Evolutionary conservation across 768 basidiomycete genomes (phyloP), one percentile per base, ranked within the genome.

Genomic region (Sarcodon aspratus): DNA sequence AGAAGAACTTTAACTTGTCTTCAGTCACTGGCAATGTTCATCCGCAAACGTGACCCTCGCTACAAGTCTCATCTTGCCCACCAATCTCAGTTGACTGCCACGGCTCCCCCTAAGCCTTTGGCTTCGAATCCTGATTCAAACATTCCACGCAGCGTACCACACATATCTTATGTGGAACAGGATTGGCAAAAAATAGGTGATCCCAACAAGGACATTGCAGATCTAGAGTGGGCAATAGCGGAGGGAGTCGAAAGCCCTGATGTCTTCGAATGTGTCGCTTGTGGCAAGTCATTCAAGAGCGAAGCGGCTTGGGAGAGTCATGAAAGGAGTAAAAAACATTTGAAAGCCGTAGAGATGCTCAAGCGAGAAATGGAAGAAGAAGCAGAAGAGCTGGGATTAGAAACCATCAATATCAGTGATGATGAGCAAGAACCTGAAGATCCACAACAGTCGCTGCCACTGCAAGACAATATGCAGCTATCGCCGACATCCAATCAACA

Each of bases 291-390:
- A 0, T 98, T 97, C 61, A 70, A 83, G 58, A 92, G 84, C 54
- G 93, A 97, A 57, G 88, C 90, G 0, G 89, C 92, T 5, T 99
- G 94, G 94, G 73, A 82, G 56, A 97, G 92, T 62, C 96, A 98
- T 54, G 96, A 98, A 63, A 73, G 93, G 54, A 96, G 93, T 63
- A 86, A 86, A 66, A 96, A 92, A 64, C 96, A 99, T 58, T 61
- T 87, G 61, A 89, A 85, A 63, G 88, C 92, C 53, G 79, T 98
- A 10, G 88, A 89, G 58, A 71, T 69, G 54, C 59, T 99, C 50
- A 79, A 77, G 62, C 70, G 71, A 56, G 77, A 87, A 57, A 96
- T 99, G 87, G 60, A 70, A 54, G 66, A 69, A 48, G 90, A 97
- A 56, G 74, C 88, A 50, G 75, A 78, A 46, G 77, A 74, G 52